These are phyloP conservation scores for Pestalotiopsis sp. DNA, from an alignment of 2,329 filamentous ascomycete species.

Conservation along the genomic window DNA sequence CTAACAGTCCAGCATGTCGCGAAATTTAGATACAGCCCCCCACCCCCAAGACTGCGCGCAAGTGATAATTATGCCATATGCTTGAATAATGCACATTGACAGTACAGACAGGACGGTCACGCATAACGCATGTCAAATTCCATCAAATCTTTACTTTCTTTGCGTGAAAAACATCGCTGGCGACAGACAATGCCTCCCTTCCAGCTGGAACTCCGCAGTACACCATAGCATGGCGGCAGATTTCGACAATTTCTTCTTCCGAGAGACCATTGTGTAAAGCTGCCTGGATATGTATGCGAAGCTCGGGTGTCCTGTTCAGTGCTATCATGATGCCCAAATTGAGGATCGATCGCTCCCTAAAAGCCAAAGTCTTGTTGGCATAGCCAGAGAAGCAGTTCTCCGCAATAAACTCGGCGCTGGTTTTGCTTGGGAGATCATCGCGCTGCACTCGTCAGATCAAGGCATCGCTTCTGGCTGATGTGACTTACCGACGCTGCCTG, in stretches of 20 bases:
- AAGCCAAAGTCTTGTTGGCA: not conserved
- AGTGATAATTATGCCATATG: no score
- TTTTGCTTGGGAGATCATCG: not conserved
- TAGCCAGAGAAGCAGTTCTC: not conserved
- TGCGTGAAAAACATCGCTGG: not conserved
- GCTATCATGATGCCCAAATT: not conserved
- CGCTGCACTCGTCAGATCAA: no score
- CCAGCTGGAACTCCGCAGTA: not conserved
- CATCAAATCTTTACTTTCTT: not conserved
- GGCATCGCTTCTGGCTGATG: not conserved
- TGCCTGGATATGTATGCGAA: not conserved
- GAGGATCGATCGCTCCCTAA: not conserved
- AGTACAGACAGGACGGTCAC: no score
- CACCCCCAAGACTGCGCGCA: no score
- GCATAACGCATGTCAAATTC: no score
- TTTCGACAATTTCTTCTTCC: not conserved
- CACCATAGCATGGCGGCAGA: not conserved
- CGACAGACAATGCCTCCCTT: not conserved
- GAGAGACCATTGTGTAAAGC: not conserved
- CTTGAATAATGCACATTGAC: no score
- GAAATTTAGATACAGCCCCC: no score
- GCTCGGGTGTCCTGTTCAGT: not conserved
- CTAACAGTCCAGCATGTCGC: no score
- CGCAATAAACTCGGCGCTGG: not conserved
- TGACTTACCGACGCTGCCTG: not conserved